Base-by-base conservation (phyloP, 306 rosid genomes). In the Pterocarpus santalinus region DNA sequence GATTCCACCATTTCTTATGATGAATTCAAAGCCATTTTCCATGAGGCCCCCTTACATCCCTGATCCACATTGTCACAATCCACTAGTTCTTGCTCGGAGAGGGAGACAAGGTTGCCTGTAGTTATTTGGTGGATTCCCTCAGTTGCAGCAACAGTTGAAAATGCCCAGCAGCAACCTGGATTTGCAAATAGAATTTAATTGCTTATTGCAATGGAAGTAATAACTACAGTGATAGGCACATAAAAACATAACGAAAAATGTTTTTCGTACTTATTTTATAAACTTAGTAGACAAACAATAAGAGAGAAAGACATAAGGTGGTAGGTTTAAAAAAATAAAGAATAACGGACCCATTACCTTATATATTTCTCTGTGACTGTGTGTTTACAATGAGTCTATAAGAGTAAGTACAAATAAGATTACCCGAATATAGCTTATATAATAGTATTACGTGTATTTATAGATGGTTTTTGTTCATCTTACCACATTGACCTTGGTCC, bases 401-500 rank as follows among this genome's bases (percentile, higher is more conserved):
- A 22, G 28, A 22, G 28, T 22, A 22, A 22, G 28, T 22, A 22
- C 28, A 22, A 22, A 22, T 22, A 22, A 22, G 28, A 22, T 22
- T 22, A 22, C 28, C 28, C 28, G 28, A 22, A 22, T 22, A 22
- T 22, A 22, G 28, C 28, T 22, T 22, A 22, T 22, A 22, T 22
- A 22, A 22, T 22, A 22, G 28, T 22, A 22, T 22, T 22, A 22
- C 28, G 0, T 22, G 28, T 22, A 22, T 22, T 8, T 35, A 55
- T 72, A 39, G 3, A 39, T 39, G 7, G 41, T 28, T 52, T 1
- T 35, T 8, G 11, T 73, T 22, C 9, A 49, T 38, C 83, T 81
- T 86, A 86, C 89, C 83, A 70, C 89, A 83, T 12, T 2, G 1
- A 5, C 70, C 53, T 75, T 86, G 87, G 16, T 80, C 0, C 47